Conservation (phyloP, 768 basidiomycete species). For the Amyloporia xantha region DNA sequence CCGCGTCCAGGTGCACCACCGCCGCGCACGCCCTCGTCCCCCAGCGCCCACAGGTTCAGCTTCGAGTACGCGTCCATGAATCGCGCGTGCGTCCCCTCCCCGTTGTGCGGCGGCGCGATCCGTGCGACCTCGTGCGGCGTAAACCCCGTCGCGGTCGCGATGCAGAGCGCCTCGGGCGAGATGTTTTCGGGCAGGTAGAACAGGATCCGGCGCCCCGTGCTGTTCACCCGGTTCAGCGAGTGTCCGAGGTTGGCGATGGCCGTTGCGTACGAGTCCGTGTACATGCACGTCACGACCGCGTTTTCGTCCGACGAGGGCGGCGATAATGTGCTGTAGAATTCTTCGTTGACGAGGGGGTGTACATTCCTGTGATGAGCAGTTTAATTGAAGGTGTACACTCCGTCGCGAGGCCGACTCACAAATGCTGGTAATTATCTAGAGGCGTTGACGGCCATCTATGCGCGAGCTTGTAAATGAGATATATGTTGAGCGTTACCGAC, state of each 20-base stretch:
- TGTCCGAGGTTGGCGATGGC: conserved; percentile 28
- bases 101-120: conserved; percentile 33
- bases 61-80: conserved; percentile 40
- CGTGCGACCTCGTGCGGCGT: conserved; percentile 26
- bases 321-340: not conserved
- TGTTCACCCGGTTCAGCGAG: conserved; percentile 25
- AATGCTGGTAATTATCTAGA: conserved; percentile 14
- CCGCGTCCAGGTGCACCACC: conserved; percentile 36
- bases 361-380: conserved; percentile 2
- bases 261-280: conserved; percentile 25
- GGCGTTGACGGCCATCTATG: conserved; percentile 6
- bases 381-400: not conserved
- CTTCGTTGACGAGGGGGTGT: conserved; percentile 10
- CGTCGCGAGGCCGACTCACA: conserved; percentile 9
- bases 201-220: conserved; percentile 27
- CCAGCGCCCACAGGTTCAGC: conserved; percentile 35
- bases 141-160: conserved; percentile 34
- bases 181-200: conserved; percentile 30
- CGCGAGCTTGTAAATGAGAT: conserved; percentile 1
- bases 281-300: conserved; percentile 26
- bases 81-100: conserved; percentile 28
- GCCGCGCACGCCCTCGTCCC: conserved; percentile 23
- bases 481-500: not conserved
- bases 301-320: conserved; percentile 9
- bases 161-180: conserved; percentile 33